Evolutionary conservation across 306 rosid species (phyloP).

Genomic region (Vicia faba): DNA sequence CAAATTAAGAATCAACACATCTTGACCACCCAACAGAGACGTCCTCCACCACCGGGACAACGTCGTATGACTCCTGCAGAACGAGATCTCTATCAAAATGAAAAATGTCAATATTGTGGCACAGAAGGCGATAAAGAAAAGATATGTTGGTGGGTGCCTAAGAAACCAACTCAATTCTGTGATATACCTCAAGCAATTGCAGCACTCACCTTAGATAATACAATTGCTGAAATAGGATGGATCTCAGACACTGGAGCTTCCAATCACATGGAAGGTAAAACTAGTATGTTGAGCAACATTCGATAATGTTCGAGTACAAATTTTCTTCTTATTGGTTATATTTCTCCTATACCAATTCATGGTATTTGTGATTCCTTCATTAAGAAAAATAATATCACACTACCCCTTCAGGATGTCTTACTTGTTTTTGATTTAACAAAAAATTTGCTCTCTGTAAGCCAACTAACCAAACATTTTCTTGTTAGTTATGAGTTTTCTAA

Average conservation of each 20-base stretch:
- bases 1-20: background rate
- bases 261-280: background rate
- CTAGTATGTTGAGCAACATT: background rate
- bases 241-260: background rate
- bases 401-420: background rate
- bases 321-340: conserved; percentile 7
- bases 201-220: conserved; percentile 5
- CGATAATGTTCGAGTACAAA: background rate
- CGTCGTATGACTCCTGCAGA: background rate
- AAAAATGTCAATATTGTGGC: background rate
- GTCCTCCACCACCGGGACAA: background rate
- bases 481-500: too few relatives aligned
- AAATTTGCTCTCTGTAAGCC: background rate
- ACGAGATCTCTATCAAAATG: background rate
- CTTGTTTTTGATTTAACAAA: background rate
- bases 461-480: too few relatives aligned
- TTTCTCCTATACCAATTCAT: conserved; percentile 7
- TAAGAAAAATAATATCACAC: background rate
- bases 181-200: conserved; percentile 1
- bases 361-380: conserved; percentile 18
- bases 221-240: conserved; percentile 5
- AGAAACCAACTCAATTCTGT: background rate
- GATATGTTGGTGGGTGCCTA: background rate
- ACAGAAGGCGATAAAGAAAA: background rate
- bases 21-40: background rate